Conservation (phyloP, 176 grass and related monocot genomes). For the Saccharum officinarum region DNA sequence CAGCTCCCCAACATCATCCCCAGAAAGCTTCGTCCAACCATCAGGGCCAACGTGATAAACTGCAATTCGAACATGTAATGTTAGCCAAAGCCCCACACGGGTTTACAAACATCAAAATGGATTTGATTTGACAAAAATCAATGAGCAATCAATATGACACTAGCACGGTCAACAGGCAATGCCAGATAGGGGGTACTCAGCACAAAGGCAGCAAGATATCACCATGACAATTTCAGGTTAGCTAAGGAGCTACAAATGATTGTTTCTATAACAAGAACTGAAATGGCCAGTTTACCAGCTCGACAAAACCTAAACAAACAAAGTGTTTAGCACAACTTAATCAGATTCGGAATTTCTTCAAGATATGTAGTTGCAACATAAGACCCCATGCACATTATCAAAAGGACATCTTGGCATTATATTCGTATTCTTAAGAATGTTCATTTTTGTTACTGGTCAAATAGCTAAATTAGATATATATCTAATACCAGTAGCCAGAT, state of each 20-base stretch:
- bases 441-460: background rate
- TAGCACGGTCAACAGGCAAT: background rate
- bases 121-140: background rate
- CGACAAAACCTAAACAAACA: background rate
- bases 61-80: constrained; percentile 26
- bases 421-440: background rate
- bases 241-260: background rate
- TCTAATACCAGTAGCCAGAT: background rate
- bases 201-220: background rate
- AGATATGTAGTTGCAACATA: background rate
- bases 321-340: background rate
- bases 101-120: constrained; percentile 1
- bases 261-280: no score
- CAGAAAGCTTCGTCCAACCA: constrained; percentile 95
- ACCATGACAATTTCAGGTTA: background rate
- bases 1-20: constrained; percentile 89
- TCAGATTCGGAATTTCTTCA: background rate
- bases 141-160: background rate
- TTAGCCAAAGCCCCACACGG: background rate
- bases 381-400: background rate
- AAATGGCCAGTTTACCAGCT: background rate
- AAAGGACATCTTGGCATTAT: background rate
- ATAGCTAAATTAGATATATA: background rate
- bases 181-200: background rate
- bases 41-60: constrained; percentile 83